phyloP scores from a whole-genome alignment of 768 basidiomycete genomes.

The Mycena metata region DNA sequence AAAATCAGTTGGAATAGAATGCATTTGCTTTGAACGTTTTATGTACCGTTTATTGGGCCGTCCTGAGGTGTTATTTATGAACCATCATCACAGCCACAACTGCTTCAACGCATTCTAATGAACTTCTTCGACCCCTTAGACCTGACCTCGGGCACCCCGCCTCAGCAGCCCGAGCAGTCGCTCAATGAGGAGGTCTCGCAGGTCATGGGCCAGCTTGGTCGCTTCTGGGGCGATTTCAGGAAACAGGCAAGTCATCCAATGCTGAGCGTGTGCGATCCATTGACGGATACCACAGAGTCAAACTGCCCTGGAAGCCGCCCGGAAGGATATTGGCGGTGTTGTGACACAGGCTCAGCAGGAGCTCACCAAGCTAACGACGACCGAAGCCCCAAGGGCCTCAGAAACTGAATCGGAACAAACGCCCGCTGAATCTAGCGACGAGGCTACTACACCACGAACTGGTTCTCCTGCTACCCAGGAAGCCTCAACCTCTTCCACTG shows the following conservation, averaged over 20 bases:
- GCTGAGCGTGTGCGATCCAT: conserved; percentile 1
- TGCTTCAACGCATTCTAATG: conserved; percentile 56
- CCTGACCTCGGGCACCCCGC: conserved; percentile 62
- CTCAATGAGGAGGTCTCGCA: conserved; percentile 91
- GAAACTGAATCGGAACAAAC: too few species aligned
- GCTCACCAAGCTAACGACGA: conserved; percentile 70
- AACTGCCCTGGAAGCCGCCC: conserved; percentile 73
- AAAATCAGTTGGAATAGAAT: background rate
- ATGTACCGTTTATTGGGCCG: too few species aligned
- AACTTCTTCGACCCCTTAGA: conserved; percentile 81
- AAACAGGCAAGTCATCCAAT: conserved; percentile 75
- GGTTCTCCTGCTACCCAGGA: conserved; percentile 43
- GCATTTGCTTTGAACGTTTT: background rate
- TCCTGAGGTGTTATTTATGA: too few species aligned
- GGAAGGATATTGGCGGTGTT: conserved; percentile 79
- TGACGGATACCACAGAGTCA: conserved; percentile 68
- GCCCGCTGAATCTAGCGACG: conserved; percentile 34
- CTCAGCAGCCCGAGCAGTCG: conserved; percentile 61
- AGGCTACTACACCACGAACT: conserved; percentile 43
- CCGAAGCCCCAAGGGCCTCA: conserved; percentile 45
- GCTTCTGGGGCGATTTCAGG: conserved; percentile 93
- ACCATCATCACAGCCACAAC: conserved; percentile 2
- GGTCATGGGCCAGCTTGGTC: conserved; percentile 87
- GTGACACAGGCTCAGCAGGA: conserved; percentile 87
- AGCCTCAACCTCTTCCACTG: conserved; percentile 43